Evolutionary conservation across 139 green algal species (phyloP).

Genomic region (Chlamydomonas eustigma): DNA sequence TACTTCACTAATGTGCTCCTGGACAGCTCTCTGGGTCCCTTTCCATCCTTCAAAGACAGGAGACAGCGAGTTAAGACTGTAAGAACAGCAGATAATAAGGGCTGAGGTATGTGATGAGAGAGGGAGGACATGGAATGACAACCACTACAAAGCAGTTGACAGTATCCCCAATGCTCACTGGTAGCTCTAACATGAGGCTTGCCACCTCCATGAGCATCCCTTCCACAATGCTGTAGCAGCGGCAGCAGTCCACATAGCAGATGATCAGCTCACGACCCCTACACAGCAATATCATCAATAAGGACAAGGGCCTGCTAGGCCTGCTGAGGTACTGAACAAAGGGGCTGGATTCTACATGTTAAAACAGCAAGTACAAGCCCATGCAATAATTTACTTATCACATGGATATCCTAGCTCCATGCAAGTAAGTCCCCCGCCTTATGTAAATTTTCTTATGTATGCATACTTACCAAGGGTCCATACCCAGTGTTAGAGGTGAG

Average conservation of each 20-base stretch:
- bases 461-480: constrained; percentile 12
- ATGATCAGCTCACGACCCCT: constrained; percentile 9
- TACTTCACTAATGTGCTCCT: constrained; percentile 27
- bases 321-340: not conserved
- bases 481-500: constrained; percentile 11
- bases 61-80: too few species aligned
- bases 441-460: too few species aligned
- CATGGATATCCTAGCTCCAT: too few species aligned
- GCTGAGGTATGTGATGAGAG: too few species aligned
- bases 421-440: too few species aligned
- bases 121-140: too few species aligned
- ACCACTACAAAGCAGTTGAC: too few species aligned
- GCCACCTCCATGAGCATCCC: constrained; percentile 16
- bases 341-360: not conserved
- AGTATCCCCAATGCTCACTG: not conserved
- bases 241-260: constrained; percentile 12
- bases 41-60: too few species aligned
- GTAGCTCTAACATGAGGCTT: not conserved
- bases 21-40: not conserved
- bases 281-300: not conserved
- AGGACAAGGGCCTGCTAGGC: not conserved
- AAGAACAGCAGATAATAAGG: too few species aligned
- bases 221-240: constrained; percentile 16
- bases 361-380: not conserved
- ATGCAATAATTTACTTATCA: too few species aligned